phyloP scores from a whole-genome alignment of 2,329 filamentous ascomycete genomes.

The Colletotrichum sp. region DNA sequence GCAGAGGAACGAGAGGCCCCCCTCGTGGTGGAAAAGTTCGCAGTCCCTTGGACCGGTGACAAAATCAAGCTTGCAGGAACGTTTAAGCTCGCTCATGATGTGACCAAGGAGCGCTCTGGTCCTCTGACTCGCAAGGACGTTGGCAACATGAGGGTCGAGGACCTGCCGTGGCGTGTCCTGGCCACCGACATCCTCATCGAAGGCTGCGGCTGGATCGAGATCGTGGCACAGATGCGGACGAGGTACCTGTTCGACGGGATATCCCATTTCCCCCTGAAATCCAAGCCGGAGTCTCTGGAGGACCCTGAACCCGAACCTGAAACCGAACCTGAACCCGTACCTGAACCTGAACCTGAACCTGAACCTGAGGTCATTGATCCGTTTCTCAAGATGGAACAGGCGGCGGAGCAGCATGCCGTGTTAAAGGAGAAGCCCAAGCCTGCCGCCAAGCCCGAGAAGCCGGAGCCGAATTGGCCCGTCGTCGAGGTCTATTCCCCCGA shows the following conservation, averaged over 20 bases:
- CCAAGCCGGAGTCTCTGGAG: background rate
- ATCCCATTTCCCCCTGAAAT: constrained; percentile 19
- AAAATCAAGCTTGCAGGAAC: constrained; percentile 73
- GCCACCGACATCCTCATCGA: constrained; percentile 87
- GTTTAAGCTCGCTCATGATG: constrained; percentile 79
- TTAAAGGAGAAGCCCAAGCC: constrained; percentile 20
- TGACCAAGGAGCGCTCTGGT: constrained; percentile 79
- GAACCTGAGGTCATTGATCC: constrained; percentile 17
- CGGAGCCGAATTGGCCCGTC: constrained; percentile 59
- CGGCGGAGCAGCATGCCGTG: constrained; percentile 19
- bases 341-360: background rate
- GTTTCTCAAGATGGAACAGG: constrained; percentile 18
- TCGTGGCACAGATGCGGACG: constrained; percentile 79
- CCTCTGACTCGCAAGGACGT: constrained; percentile 70
- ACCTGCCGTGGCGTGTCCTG: constrained; percentile 79
- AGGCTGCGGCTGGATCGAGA: constrained; percentile 91
- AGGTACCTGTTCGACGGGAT: constrained; percentile 45
- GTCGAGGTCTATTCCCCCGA: constrained; percentile 87
- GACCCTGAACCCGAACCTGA: background rate
- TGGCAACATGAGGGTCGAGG: constrained; percentile 66
- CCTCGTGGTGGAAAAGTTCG: constrained; percentile 64
- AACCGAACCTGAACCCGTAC: constrained; percentile 10
- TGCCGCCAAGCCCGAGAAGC: background rate
- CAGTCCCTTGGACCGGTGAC: constrained; percentile 58
- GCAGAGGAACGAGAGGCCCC: constrained; percentile 60